Evolutionary conservation across 2,329 filamentous ascomycete species (phyloP).

Genomic region (Calonectria fujianensis): DNA sequence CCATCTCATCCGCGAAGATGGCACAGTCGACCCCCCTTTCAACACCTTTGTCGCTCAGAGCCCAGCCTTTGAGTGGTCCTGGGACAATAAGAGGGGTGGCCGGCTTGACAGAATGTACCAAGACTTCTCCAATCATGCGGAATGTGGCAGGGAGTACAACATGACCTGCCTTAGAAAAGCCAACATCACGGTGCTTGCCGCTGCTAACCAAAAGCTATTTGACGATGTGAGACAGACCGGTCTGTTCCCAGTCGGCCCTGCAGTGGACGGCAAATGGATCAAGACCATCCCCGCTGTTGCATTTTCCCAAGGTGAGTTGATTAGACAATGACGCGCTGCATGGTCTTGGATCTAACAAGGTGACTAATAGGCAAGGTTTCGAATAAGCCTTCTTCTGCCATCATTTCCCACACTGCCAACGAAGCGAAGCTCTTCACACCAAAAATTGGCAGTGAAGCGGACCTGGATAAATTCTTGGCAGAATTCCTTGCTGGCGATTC

Average conservation of each 20-base stretch:
- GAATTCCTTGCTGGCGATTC: slow-evolving; percentile 27
- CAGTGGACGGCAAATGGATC: slow-evolving; percentile 37
- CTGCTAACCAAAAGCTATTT: slow-evolving; percentile 34
- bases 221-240: slow-evolving; percentile 16
- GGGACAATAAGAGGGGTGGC: slow-evolving; percentile 27
- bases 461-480: slow-evolving; percentile 1
- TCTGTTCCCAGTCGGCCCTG: slow-evolving; percentile 42
- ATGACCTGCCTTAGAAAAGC: slow-evolving; percentile 35
- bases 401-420: background rate
- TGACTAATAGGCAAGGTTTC: background rate
- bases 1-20: slow-evolving; percentile 67
- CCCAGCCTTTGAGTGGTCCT: slow-evolving; percentile 40
- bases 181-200: background rate
- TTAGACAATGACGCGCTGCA: no score
- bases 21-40: slow-evolving; percentile 66
- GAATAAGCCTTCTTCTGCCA: background rate
- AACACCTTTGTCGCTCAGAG: slow-evolving; percentile 20
- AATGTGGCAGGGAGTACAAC: background rate
- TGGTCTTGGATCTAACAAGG: background rate
- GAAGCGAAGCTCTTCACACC: background rate
- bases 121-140: slow-evolving; percentile 22
- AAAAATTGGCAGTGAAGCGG: background rate
- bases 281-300: slow-evolving; percentile 3
- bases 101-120: slow-evolving; percentile 24
- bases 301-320: background rate